A percentile compares a stretch with the other conserved stretches of the same genome.
phyloP scores from a whole-genome alignment of 2,329 filamentous ascomycete genomes.

The Daldinia sp. region DNA sequence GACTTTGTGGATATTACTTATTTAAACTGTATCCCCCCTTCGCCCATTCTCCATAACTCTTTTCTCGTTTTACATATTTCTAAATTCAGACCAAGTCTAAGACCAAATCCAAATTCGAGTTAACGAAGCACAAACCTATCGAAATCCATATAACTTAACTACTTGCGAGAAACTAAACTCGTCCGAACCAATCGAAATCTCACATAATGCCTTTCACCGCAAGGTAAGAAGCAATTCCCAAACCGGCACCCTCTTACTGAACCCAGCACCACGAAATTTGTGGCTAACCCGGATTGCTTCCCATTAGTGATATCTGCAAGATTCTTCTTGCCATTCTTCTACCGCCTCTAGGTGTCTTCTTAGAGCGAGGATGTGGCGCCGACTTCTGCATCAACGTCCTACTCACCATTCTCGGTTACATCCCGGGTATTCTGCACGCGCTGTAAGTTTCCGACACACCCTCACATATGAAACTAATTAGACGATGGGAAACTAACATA shows the following conservation, averaged over 20 bases:
- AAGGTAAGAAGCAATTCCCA: slow-evolving; percentile 58
- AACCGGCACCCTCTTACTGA: background rate
- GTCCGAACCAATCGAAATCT: slow-evolving; percentile 9
- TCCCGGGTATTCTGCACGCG: slow-evolving; percentile 82
- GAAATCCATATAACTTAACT: background rate
- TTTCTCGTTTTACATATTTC: slow-evolving; percentile 8
- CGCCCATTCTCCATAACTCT: slow-evolving; percentile 4
- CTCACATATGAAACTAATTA: background rate
- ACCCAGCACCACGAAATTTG: slow-evolving; percentile 14
- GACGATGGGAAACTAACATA: slow-evolving; percentile 13
- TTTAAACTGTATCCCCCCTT: slow-evolving; percentile 34
- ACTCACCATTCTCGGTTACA: slow-evolving; percentile 76
- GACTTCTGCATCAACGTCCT: slow-evolving; percentile 85
- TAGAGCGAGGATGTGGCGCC: slow-evolving; percentile 81
- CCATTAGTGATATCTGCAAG: slow-evolving; percentile 68
- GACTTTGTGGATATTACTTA: slow-evolving; percentile 37
- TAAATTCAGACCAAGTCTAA: background rate
- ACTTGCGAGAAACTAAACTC: background rate
- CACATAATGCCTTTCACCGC: slow-evolving; percentile 68
- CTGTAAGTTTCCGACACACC: slow-evolving; percentile 65
- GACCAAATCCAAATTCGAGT: background rate
- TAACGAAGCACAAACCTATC: slow-evolving; percentile 8
- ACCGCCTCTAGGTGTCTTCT: slow-evolving; percentile 83
- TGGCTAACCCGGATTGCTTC: slow-evolving; percentile 6
- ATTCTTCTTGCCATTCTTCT: slow-evolving; percentile 83